Base-by-base conservation (phyloP, 495 filamentous ascomycete species). In the Daldinia concentrica region DNA sequence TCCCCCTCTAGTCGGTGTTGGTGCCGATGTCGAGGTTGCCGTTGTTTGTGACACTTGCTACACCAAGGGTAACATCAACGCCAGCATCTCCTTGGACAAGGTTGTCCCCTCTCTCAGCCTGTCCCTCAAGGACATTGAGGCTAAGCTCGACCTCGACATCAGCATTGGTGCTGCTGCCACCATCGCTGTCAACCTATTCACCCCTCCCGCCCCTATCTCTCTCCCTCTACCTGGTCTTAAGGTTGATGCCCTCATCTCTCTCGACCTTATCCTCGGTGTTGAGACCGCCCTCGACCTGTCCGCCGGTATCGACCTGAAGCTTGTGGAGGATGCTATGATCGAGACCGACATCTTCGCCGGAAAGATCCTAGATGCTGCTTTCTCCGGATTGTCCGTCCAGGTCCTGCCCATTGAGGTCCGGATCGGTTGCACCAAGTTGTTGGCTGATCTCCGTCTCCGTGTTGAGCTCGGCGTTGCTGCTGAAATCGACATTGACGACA, bases 261-360 rank as follows among this genome's bases (percentile, higher is more conserved):
- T 83, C 17, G 81, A 83, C 57, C 75, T 83, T 15, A 68, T 83
- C 36, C 73, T 83, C 54, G 77, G 79, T 69, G 65, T 81, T 55
- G 69, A 77, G 39, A 78, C 75, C 15, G 75, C 72, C 36, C 74
- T 83, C 56, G 81, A 83, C 71, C 67, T 83, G 30, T 76, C 76
- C 24, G 80, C 77, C 54, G 81, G 81, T 52, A 79, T 83, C 54
- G 78, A 80, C 58, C 72, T 83, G 11, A 75, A 76, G 58, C 73
- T 83, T 26, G 75, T 78, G 26, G 80, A 82, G 17, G 78, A 75
- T 12, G 76, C 81, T 9, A 77, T 50, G 41, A 66, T 83, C 24
- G 77, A 77, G 59, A 76, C 81, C 37, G 78, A 81, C 30, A 75
- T 82, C 59, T 62, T 83, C 5, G 75, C 69, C 39, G 81, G 81